These are phyloP conservation scores for Yamadazyma kitorensis DNA, from an alignment of 805 yeast species.

Conservation along the genomic window DNA sequence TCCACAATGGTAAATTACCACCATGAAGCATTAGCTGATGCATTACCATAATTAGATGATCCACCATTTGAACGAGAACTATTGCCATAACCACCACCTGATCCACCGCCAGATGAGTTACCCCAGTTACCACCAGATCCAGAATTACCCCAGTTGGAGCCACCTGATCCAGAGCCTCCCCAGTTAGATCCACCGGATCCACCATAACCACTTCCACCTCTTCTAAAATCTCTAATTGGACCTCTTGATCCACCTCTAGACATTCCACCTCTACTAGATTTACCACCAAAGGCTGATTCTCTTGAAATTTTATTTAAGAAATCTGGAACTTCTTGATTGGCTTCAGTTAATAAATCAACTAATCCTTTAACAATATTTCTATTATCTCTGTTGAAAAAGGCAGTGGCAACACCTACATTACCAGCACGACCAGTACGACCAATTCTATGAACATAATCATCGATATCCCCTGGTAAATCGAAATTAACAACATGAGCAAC, in stretches of 20 bases:
- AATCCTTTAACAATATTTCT: constrained; percentile 84
- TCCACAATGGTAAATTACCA: constrained; percentile 31
- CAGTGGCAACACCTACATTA: constrained; percentile 97
- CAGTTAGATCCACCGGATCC: constrained; percentile 29
- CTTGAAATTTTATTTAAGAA: constrained; percentile 79
- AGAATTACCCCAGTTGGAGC: constrained; percentile 17
- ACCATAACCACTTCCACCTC: constrained; percentile 37
- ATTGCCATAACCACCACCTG: constrained; percentile 17
- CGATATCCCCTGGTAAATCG: constrained; percentile 95
- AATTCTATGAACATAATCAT: constrained; percentile 98
- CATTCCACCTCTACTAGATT: constrained; percentile 48
- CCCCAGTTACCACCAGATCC: constrained; percentile 17
- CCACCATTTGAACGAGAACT: constrained; percentile 10
- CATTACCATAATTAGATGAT: constrained; percentile 19
- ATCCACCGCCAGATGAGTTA: constrained; percentile 13
- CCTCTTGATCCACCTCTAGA: constrained; percentile 33
- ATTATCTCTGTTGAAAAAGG: constrained; percentile 96
- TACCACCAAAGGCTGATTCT: constrained; percentile 59
- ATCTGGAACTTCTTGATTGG: constrained; percentile 95
- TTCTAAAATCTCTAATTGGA: constrained; percentile 52
- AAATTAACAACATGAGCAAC: constrained; percentile 97
- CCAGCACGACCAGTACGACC: constrained; percentile 99
- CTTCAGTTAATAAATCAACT: constrained; percentile 84
- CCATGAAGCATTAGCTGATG: constrained; percentile 37
- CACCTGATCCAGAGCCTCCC: constrained; percentile 22